These are phyloP conservation scores for Triticum turgidum DNA, from an alignment of 176 grass and related monocot genomes.

Conservation along the genomic window DNA sequence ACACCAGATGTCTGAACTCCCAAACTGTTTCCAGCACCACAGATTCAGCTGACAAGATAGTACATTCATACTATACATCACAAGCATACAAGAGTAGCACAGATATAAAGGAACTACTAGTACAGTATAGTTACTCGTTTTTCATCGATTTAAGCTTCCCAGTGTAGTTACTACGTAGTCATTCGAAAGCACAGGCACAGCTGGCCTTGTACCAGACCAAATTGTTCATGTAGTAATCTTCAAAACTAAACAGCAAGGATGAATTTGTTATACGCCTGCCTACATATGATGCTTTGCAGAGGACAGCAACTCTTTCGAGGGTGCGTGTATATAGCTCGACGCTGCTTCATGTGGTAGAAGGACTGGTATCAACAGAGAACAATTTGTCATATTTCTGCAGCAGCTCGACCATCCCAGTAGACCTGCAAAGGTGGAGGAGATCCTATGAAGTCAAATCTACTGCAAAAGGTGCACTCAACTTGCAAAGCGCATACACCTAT, in stretches of 20 bases:
- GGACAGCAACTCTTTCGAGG: neutral
- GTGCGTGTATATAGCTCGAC: neutral
- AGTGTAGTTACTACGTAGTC: neutral
- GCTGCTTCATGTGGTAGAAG: neutral
- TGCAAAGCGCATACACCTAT: neutral
- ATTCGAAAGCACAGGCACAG: neutral
- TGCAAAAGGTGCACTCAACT: neutral
- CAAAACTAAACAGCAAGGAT: neutral
- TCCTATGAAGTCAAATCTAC: neutral
- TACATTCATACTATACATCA: slow-evolving; percentile 5
- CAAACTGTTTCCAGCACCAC: neutral
- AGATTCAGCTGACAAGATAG: slow-evolving; percentile 10
- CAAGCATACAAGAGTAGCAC: neutral
- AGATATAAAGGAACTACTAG: neutral
- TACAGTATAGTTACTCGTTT: neutral
- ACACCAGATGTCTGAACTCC: slow-evolving; percentile 66
- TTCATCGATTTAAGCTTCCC: neutral
- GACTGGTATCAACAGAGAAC: neutral
- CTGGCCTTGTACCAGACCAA: neutral
- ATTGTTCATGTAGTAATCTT: slow-evolving; percentile 23
- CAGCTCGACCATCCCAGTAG: slow-evolving; percentile 44
- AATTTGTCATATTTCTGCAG: slow-evolving; percentile 22
- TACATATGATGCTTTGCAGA: neutral
- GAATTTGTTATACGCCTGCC: neutral
- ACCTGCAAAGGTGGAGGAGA: slow-evolving; percentile 28